Percentiles rank a stretch among this genome's conserved stretches.
These are phyloP conservation scores for Plasmopara muralis DNA, from an alignment of 352 stramenopile genomes.

Conservation along the genomic window DNA sequence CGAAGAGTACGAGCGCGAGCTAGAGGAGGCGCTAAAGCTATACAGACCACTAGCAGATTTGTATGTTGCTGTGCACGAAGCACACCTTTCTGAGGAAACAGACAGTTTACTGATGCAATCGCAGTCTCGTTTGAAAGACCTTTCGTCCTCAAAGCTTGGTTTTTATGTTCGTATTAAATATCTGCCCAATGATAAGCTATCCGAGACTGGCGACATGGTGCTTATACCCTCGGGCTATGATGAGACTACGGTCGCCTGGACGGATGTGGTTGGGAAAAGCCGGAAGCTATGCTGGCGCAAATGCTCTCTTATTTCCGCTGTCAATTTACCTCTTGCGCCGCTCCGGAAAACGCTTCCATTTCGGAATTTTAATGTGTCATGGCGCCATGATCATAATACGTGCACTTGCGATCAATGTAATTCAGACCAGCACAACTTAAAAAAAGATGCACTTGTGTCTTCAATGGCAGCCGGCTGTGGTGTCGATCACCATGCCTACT, in stretches of 20 bases:
- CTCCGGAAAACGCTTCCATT: slow-evolving; percentile 60
- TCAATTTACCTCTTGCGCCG: slow-evolving; percentile 31
- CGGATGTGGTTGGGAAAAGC: slow-evolving; percentile 58
- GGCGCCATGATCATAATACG: slow-evolving; percentile 42
- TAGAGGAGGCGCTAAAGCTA: slow-evolving; percentile 65
- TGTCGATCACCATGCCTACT: slow-evolving; percentile 78
- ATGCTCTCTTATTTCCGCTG: slow-evolving; percentile 19
- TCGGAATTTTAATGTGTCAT: slow-evolving; percentile 75
- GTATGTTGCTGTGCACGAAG: slow-evolving; percentile 69
- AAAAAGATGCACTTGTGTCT: slow-evolving; percentile 1
- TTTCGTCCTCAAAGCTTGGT: slow-evolving; percentile 49
- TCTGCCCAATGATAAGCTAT: slow-evolving; percentile 67
- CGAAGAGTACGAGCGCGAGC: slow-evolving; percentile 63
- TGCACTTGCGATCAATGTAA: slow-evolving; percentile 53
- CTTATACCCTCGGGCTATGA: slow-evolving; percentile 63
- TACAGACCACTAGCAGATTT: slow-evolving; percentile 69
- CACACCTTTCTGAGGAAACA: slow-evolving; percentile 40
- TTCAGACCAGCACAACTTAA: slow-evolving; percentile 19
- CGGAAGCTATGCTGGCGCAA: slow-evolving; percentile 43
- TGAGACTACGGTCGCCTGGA: slow-evolving; percentile 67
- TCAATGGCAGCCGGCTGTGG: slow-evolving; percentile 26
- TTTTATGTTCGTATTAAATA: slow-evolving; percentile 77
- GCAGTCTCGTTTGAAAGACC: slow-evolving; percentile 53
- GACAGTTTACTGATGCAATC: slow-evolving; percentile 54
- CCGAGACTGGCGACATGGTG: slow-evolving; percentile 39